Evolutionary conservation across 2,329 filamentous ascomycete genomes (phyloP), one percentile per base, ranked within the genome.

Genomic region (Grosmannia huntii): DNA sequence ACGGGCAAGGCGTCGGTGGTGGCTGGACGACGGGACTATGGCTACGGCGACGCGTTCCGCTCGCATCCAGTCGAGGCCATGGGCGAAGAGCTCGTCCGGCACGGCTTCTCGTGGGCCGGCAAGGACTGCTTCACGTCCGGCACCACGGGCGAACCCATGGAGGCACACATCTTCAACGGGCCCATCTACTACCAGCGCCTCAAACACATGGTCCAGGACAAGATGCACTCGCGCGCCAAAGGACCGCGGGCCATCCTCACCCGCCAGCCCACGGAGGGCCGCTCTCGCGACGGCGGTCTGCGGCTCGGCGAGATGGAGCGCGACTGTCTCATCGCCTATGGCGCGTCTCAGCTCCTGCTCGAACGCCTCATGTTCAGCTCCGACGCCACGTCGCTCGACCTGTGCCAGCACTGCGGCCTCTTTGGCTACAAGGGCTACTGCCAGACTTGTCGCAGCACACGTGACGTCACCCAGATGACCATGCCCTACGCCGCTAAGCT

Each of bases 131-230:
- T 99, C 62, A 97, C 94, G 0, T 91, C 86, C 0, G 94, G 94
- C 41, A 92, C 96, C 68, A 97, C 94, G 0, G 95, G 94, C 66
- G 94, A 99, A 73, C 84, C 89, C 0, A 79, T 97, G 6, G 90
- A 95, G 63, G 91, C 91, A 14, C 97, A 97, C 73, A 90, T 99
- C 68, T 99, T 97, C 79, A 96, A 95, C 70, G 94, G 94, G 0
- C 94, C 94, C 12, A 99, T 99, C 72, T 99, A 96, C 77, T 99
- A 99, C 76, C 94, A 99, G 76, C 95, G 96, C 64, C 83, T 99
- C 64, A 99, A 99, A 81, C 94, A 99, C 79, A 99, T 99, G 94
- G 94, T 99, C 4, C 91, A 97, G 71, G 94, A 99, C 71, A 99
- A 99, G 76, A 97, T 99, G 94, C 94, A 99, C 74, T 92, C 89